These are phyloP conservation scores for Bromus sterilis DNA, from an alignment of 176 grass and related monocot genomes.

Conservation along the genomic window DNA sequence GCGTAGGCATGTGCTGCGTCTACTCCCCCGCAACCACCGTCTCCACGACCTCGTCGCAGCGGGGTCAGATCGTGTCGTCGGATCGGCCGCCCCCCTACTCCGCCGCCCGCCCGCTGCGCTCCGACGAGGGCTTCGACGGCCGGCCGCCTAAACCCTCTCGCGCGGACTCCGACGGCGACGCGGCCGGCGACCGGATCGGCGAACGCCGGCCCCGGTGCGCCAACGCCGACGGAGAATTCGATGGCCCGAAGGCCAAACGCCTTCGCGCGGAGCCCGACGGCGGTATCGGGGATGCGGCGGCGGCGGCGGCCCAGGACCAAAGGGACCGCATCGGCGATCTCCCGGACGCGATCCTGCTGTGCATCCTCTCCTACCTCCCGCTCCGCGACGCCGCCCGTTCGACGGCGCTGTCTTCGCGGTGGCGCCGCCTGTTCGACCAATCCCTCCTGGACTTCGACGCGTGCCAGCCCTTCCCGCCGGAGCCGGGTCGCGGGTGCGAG, in stretches of 20 bases:
- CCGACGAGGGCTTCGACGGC: conserved; percentile 9
- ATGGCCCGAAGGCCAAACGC: not conserved
- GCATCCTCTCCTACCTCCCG: conserved; percentile 25
- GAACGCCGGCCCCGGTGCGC: not conserved
- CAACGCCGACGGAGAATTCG: not conserved
- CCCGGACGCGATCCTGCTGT: conserved; percentile 26
- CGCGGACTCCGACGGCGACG: not conserved
- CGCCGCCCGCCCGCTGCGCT: not conserved
- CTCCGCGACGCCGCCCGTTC: conserved; percentile 37
- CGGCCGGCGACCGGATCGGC: conserved; percentile 6
- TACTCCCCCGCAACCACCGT: not conserved
- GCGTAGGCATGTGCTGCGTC: not conserved
- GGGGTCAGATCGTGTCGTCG: conserved; percentile 22
- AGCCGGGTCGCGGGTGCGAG: conserved; percentile 15
- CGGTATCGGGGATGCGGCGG: not conserved
- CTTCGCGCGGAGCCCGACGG: not conserved
- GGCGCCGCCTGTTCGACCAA: conserved; percentile 28
- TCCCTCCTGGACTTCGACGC: conserved; percentile 38
- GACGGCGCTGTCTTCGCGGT: conserved; percentile 24
- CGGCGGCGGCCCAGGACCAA: not conserved
- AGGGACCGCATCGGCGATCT: conserved; percentile 31
- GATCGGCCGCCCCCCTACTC: not conserved
- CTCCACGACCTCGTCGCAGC: conserved; percentile 33
- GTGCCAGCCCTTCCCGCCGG: conserved; percentile 40
- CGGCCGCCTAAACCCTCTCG: not conserved